Evolutionary conservation across 192 early-diverging fungal species (phyloP), one percentile per base, ranked within the genome.

Genomic region (Globomyces pollinis-pini): DNA sequence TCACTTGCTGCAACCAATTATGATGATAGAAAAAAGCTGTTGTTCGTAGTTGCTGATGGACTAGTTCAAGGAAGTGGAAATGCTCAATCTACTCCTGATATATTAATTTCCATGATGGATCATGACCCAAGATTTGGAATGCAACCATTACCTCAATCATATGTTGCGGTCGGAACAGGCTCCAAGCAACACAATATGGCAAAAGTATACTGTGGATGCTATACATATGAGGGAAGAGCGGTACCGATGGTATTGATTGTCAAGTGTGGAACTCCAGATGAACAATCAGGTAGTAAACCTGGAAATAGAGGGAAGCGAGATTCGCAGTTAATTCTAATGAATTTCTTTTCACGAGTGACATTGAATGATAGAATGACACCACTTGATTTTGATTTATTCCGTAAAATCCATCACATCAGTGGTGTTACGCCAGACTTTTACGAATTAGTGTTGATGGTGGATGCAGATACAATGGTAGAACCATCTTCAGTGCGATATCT

Each of bases 301-400:
- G 78, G 78, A 24, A 78, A 78, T 49, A 59, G 95, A 60, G 95
- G 95, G 42, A 98, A 98, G 77, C 86, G 95, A 29, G 95, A 98
- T 67, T 93, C 92, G 8, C 95, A 98, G 71, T 84, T 98, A 47
- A 78, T 98, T 51, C 73, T 98, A 31, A 96, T 98, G 92, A 86
- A 86, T 55, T 98, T 98, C 69, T 64, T 98, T 67, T 85, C 90
- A 74, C 88, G 89, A 31, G 76, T 81, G 21, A 86, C 79, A 18
- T 76, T 88, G 69, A 84, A 93, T 63, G 93, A 96, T 62, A 84
- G 87, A 50, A 91, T 96, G 90, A 84, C 84, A 0, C 81, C 87
- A 24, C 72, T 96, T 13, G 90, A 96, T 58, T 93, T 86, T 66
- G 90, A 96, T 56, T 58, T 96, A 36, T 92, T 89, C 69, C 74